Evolutionary conservation across 352 stramenopile species (phyloP), one percentile per base, ranked within the genome.

Genomic region (Globisporangium recalcitrans): DNA sequence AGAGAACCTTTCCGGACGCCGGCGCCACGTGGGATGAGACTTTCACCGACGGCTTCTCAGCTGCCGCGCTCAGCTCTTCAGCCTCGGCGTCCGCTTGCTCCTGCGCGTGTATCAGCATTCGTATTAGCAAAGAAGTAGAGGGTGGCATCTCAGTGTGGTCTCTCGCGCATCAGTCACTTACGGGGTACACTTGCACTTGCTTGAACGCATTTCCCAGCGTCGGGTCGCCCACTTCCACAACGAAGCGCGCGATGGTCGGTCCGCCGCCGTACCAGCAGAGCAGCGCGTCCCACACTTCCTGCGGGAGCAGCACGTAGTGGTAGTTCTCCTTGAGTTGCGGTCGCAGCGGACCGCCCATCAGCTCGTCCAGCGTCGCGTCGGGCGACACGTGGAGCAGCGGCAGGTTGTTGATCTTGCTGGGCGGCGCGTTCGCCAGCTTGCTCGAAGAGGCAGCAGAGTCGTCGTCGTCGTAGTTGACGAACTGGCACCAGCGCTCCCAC

Each of bases 401-500:
- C 40, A 78, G 31, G 62, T 90, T 88, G 58, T 84, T 87, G 34
- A 88, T 83, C 32, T 78, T 77, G 58, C 74, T 80, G n/a, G 75
- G 78, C 8, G 72, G n/a, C 0, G 63, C 38, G 34, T 73, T 71
- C 29, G 31, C 49, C 22, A 62, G 19, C 34, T 53, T 49, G 13
- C 26, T 47, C 6, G 24, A 42, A 22, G 27, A 36, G 0, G 27
- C 46, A 19, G 4, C 10, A 16, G 21, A n/a, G 16, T 79, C 64
- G 16, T 72, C 64, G 16, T 72, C 71, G n/a, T 87, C 70, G 36
- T 79, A 91, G 44, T 67, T 69, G 11, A 91, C 82, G 47, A 81
- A 91, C 46, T 87, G 72, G 42, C 76, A 78, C 85, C 85, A 93
- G 52, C 80, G 75, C 63, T 93, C 70, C 85, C 85, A 93, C 85